phyloP scores from a whole-genome alignment of 768 basidiomycete genomes.

The Trichaptum fuscoviolaceum region DNA sequence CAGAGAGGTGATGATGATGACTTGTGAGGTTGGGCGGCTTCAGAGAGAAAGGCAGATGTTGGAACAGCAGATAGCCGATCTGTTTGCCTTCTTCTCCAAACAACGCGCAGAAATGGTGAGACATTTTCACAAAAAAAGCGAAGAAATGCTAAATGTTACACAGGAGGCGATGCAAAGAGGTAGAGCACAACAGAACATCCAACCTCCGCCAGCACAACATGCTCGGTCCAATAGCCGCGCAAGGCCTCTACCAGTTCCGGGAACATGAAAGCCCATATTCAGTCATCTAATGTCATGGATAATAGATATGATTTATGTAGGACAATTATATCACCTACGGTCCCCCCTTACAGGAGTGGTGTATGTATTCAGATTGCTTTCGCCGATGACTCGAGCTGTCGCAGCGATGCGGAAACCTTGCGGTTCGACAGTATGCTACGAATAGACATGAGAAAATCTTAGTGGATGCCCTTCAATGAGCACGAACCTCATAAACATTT shows the following conservation, averaged over 20 bases:
- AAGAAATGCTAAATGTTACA: background rate
- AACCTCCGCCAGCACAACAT: background rate
- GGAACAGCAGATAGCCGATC: constrained; percentile 66
- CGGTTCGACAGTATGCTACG: constrained; percentile 66
- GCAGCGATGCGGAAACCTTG: constrained; percentile 75
- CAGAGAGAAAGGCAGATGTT: constrained; percentile 60
- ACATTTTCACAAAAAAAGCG: background rate
- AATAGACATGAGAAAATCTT: constrained; percentile 13
- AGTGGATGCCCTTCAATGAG: background rate
- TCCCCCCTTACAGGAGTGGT: background rate
- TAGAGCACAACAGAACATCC: background rate
- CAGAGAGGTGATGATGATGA: constrained; percentile 68
- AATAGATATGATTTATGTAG: background rate
- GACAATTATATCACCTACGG: background rate
- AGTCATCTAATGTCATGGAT: background rate
- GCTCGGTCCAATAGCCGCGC: background rate
- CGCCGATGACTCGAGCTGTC: constrained; percentile 62
- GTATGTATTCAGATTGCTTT: background rate
- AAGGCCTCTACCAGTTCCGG: background rate
- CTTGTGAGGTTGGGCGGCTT: constrained; percentile 64
- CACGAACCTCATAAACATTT: constrained; percentile 51
- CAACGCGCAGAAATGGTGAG: constrained; percentile 25
- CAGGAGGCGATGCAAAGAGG: background rate
- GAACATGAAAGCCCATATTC: background rate
- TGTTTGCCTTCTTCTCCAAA: constrained; percentile 68